phyloP scores from a whole-genome alignment of 768 basidiomycete species.

The Podaxis sp. region DNA sequence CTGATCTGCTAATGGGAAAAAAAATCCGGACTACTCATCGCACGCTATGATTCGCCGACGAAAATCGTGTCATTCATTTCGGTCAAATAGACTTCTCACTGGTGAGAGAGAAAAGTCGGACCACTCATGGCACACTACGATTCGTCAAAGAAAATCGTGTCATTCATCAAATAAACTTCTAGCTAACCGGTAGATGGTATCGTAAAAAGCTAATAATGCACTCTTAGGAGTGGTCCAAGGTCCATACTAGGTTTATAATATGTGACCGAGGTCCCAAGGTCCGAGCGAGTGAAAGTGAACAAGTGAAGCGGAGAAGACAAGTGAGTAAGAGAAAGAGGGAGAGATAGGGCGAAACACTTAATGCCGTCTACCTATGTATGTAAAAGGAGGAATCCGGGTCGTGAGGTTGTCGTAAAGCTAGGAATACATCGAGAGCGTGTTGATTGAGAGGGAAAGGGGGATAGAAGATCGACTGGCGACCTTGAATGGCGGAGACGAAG shows the following conservation, averaged over 20 bases:
- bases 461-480: neutral
- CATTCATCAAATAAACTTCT: neutral
- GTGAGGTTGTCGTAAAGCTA: neutral
- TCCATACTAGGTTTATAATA: neutral
- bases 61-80: neutral
- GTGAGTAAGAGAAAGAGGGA: neutral
- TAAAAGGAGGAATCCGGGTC: neutral
- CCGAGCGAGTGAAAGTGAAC: neutral
- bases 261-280: neutral
- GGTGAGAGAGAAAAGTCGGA: neutral
- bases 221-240: neutral
- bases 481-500: neutral
- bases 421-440: neutral
- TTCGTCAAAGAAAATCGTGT: neutral
- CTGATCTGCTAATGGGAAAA: too few species aligned
- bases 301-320: neutral
- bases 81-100: neutral
- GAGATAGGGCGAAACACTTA: neutral
- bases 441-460: neutral
- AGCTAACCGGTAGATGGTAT: neutral
- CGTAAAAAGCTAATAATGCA: neutral
- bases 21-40: neutral
- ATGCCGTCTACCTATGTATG: conserved; percentile 2
- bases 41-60: neutral
- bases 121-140: neutral